Evolutionary conservation across 345 rosid genomes (phyloP).

Genomic region (Syzygium oleosum): DNA sequence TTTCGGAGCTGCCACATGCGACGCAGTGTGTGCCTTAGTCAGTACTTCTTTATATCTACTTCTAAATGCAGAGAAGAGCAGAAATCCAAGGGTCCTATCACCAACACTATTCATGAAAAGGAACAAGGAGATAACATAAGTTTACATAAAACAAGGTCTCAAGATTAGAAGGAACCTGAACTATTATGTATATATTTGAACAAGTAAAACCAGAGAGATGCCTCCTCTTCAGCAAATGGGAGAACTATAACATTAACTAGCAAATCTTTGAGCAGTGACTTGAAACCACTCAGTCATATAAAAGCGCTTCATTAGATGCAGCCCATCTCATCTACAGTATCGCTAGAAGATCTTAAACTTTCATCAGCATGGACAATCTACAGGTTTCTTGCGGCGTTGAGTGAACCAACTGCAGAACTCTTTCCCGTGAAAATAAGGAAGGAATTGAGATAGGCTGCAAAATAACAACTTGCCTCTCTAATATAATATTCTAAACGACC

Average conservation of each 20-base stretch:
- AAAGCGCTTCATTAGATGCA: background rate
- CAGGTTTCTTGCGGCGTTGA: background rate
- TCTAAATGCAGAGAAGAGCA: slow-evolving; percentile 64
- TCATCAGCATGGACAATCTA: background rate
- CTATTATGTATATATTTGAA: background rate
- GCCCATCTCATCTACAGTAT: background rate
- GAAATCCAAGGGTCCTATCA: slow-evolving; percentile 62
- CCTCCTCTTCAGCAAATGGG: background rate
- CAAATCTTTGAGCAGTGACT: background rate
- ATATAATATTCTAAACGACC: background rate
- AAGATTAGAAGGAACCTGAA: background rate
- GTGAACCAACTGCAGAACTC: background rate
- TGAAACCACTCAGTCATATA: background rate
- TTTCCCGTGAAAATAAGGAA: background rate
- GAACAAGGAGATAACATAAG: background rate
- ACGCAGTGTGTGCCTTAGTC: slow-evolving; percentile 67
- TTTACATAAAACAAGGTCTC: background rate
- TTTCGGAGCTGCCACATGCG: slow-evolving; percentile 53
- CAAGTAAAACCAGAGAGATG: background rate
- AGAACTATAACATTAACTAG: background rate
- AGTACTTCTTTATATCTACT: slow-evolving; percentile 68
- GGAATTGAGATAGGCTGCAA: background rate
- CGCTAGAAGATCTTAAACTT: background rate
- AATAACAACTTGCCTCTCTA: background rate
- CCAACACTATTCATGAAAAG: slow-evolving; percentile 27